Conservation (phyloP, 352 stramenopile species). For the Globisporangium radiosum region DNA sequence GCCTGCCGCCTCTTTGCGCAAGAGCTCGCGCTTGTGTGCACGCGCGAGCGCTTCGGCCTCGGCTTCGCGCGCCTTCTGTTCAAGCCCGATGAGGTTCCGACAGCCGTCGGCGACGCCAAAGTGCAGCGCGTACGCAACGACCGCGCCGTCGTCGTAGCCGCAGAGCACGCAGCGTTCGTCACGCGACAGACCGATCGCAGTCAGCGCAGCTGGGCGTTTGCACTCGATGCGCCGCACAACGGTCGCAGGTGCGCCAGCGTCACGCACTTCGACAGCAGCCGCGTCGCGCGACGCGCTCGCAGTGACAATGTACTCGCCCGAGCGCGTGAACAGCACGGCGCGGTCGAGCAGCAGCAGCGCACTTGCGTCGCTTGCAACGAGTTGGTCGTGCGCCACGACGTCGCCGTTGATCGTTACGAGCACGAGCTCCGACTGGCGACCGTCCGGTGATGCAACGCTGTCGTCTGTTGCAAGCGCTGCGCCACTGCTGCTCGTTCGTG, state of each 20-base stretch:
- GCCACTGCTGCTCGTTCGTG: constrained; percentile 2
- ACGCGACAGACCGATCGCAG: constrained; percentile 65
- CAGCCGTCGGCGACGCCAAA: constrained; percentile 74
- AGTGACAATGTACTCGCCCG: constrained; percentile 73
- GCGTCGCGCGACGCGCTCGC: constrained; percentile 49
- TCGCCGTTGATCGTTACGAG: constrained; percentile 80
- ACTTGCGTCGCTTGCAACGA: constrained; percentile 28
- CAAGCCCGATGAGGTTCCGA: constrained; percentile 56
- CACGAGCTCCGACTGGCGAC: constrained; percentile 66
- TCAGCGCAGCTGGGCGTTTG: constrained; percentile 57
- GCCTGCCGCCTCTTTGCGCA: constrained; percentile 44
- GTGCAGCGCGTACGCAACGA: constrained; percentile 78
- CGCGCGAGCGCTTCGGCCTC: constrained; percentile 74
- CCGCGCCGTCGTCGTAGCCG: constrained; percentile 69
- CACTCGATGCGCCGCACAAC: constrained; percentile 76
- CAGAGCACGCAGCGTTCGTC: constrained; percentile 80
- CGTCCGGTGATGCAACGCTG: constrained; percentile 30
- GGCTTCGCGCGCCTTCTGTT: constrained; percentile 68
- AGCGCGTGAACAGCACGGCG: constrained; percentile 69
- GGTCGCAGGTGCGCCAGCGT: constrained; percentile 43
- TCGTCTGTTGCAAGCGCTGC: constrained; percentile 5
- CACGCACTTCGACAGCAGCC: constrained; percentile 72
- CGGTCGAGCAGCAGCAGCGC: constrained; percentile 61
- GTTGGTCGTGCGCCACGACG: constrained; percentile 56
- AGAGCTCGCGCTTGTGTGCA: constrained; percentile 58